phyloP scores from a whole-genome alignment of 75 land plant genomes.

The Picea glauca region DNA sequence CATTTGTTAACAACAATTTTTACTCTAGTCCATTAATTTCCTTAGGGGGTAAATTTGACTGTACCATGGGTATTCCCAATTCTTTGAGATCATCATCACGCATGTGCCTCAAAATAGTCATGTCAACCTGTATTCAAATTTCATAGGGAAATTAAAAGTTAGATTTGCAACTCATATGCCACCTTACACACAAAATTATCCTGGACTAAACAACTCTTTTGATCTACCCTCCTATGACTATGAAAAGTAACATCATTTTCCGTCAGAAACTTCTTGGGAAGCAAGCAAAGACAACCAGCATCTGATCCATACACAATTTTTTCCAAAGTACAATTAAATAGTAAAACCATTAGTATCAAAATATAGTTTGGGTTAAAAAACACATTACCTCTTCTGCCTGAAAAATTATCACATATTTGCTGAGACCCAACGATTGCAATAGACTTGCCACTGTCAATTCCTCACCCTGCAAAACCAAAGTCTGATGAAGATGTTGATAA shows the following conservation, averaged over 20 bases:
- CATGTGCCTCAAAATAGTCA: slow-evolving; percentile 88
- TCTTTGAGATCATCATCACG: slow-evolving; percentile 90
- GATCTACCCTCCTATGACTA: not conserved
- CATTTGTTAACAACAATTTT: no score
- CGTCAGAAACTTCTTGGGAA: not conserved
- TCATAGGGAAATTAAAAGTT: not conserved
- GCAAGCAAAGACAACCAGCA: not conserved
- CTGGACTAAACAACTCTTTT: no score
- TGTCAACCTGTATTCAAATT: slow-evolving; percentile 59
- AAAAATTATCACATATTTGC: slow-evolving; percentile 61
- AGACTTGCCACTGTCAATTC: slow-evolving; percentile 43
- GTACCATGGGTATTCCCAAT: slow-evolving; percentile 91
- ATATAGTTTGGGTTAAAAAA: not conserved
- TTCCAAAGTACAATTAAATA: not conserved
- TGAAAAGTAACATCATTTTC: not conserved
- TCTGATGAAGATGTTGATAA: not conserved
- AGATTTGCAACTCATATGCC: not conserved
- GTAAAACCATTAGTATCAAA: not conserved
- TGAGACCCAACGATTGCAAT: slow-evolving; percentile 62
- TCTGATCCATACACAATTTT: not conserved
- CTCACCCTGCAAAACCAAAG: slow-evolving; percentile 23
- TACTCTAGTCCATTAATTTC: no score
- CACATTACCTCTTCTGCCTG: slow-evolving; percentile 81
- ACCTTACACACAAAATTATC: no score
- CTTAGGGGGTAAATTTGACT: no score